These are phyloP conservation scores for Dactylonectria estremocensis DNA, from an alignment of 2,329 filamentous ascomycete species.

Conservation along the genomic window DNA sequence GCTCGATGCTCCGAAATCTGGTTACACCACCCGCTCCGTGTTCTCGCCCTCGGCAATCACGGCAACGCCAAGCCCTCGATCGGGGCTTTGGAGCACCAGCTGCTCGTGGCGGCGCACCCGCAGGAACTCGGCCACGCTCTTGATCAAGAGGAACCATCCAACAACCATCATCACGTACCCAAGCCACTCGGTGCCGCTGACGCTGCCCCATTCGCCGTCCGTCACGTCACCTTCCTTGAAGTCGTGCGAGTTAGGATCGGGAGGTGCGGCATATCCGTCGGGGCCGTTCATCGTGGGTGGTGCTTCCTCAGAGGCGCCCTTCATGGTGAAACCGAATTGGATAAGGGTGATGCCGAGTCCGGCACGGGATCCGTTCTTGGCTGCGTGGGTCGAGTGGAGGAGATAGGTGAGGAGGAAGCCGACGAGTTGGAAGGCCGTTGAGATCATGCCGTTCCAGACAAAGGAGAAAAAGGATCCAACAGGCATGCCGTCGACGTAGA, in stretches of 20 bases:
- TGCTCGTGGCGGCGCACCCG: constrained; percentile 92
- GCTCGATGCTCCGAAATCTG: neutral
- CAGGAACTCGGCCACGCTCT: constrained; percentile 92
- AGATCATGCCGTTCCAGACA: constrained; percentile 95
- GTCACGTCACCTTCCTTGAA: constrained; percentile 83
- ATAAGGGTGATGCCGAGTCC: constrained; percentile 96
- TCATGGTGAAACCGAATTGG: constrained; percentile 98
- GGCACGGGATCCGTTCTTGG: constrained; percentile 96
- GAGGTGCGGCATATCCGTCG: constrained; percentile 77
- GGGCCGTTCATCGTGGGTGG: constrained; percentile 63
- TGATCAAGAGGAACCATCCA: constrained; percentile 97
- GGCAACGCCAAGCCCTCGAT: constrained; percentile 86
- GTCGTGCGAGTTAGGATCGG: constrained; percentile 90
- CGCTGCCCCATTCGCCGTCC: constrained; percentile 62
- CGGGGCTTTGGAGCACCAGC: constrained; percentile 92
- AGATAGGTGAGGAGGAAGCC: constrained; percentile 98
- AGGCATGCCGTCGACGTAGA: constrained; percentile 96
- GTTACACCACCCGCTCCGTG: constrained; percentile 81
- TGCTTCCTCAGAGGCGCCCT: constrained; percentile 67
- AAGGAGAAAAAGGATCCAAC: constrained; percentile 91
- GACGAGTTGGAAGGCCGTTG: constrained; percentile 96
- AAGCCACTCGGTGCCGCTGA: constrained; percentile 87
- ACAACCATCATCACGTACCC: constrained; percentile 96
- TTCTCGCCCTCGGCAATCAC: constrained; percentile 90
- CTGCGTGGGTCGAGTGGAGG: constrained; percentile 96